Base-by-base conservation (phyloP, 2,329 filamentous ascomycete genomes). In the Geosmithia putterillii region DNA sequence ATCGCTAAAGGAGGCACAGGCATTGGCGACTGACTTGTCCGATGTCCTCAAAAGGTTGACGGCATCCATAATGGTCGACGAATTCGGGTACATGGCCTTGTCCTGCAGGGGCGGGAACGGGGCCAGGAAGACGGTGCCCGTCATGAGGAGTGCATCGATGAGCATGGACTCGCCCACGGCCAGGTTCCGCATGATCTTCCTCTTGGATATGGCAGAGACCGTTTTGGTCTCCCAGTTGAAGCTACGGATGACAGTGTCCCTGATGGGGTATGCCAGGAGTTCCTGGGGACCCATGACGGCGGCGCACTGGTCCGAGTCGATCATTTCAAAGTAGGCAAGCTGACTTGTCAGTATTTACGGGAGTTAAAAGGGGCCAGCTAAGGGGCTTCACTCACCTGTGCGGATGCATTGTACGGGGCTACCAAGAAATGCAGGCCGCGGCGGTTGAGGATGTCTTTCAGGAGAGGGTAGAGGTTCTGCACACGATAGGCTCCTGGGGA, bases 251-350 rank as follows among this genome's bases (percentile, higher is more conserved):
- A 95, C 74, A 45, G 82, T 67, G 57, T 87, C 84, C 48, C 84
- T 77, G 54, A 92, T 79, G 28, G 88, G 84, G 56, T 94, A 95
- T 32, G 95, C 72, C 42, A 96, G 77, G 37, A 89, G 71, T 60
- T 95, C 88, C 41, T 87, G 82, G 1, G 87, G 80, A 25, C 87
- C 89, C 71, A 86, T 88, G 53, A 95, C 73, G 15, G 81, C 85
- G 45, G 85, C 82, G 47, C 79, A 78, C 53, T 84, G 79, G 41
- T 77, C 76, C 10, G 76, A 75, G 46, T 84, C 73, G 43, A 71
- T 63, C 57, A 78, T 76, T 48, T 85, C 79, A 45, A 94, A 78
- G 56, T 90, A 87, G 39, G 86, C 83, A 48, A 95, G 76, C 81
- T 88, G 14, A 52, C 36, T 22, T 17, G 55, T 57, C 45, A 46